phyloP scores from a whole-genome alignment of 805 yeast genomes.

The Ogataea trehaloabstinens region DNA sequence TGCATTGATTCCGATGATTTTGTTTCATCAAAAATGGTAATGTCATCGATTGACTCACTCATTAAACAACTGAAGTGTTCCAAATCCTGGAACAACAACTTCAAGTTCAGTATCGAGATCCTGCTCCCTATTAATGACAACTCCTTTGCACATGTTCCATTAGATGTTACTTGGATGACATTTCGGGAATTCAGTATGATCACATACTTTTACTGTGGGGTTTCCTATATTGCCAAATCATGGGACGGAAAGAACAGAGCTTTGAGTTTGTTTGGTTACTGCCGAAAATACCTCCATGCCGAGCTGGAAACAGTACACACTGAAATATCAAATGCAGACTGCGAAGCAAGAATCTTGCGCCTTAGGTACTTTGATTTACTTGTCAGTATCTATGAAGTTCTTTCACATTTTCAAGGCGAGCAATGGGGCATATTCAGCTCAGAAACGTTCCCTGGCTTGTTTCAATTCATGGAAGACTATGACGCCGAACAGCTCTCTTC shows the following conservation, averaged over 20 bases:
- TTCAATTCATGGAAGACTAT: constrained; percentile 35
- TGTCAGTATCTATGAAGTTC: constrained; percentile 36
- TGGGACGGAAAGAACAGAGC: constrained; percentile 36
- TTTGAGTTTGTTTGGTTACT: constrained; percentile 35
- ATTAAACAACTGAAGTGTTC: constrained; percentile 28
- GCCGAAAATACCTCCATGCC: constrained; percentile 33
- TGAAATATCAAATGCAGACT: constrained; percentile 18
- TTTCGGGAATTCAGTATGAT: constrained; percentile 41
- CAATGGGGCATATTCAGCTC: constrained; percentile 8
- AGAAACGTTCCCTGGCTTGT: constrained; percentile 9
- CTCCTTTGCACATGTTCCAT: constrained; percentile 15
- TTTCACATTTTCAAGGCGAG: constrained; percentile 33
- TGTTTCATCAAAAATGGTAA: constrained; percentile 22
- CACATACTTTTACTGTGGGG: constrained; percentile 42
- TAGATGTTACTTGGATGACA: constrained; percentile 39
- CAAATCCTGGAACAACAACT: constrained; percentile 8
- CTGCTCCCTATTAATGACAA: not conserved
- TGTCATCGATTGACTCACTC: constrained; percentile 29
- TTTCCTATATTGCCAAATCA: constrained; percentile 36
- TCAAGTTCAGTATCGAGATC: constrained; percentile 9
- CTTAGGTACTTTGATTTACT: constrained; percentile 30
- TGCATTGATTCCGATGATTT: constrained; percentile 31
- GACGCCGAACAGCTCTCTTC: constrained; percentile 36
- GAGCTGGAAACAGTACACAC: constrained; percentile 18
- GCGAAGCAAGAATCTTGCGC: constrained; percentile 28